These are phyloP conservation scores for Fusarium dlaminii DNA, from an alignment of 2,329 filamentous ascomycete species.

Conservation along the genomic window DNA sequence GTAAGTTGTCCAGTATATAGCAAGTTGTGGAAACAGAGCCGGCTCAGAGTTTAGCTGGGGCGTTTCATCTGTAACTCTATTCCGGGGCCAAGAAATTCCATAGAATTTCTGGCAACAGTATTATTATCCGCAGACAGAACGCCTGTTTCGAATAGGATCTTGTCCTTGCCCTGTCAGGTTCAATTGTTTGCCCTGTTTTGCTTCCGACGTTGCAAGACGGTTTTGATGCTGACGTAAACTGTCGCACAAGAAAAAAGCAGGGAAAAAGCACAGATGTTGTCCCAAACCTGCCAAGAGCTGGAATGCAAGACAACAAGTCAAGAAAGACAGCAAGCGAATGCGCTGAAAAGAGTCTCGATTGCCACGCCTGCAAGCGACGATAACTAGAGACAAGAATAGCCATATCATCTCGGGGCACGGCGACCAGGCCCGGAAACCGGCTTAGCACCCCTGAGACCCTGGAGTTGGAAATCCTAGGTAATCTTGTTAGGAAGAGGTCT, in stretches of 20 bases:
- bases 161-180: background rate
- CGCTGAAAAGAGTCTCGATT: constrained; percentile 9
- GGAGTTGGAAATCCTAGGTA: constrained; percentile 18
- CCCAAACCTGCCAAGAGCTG: constrained; percentile 13
- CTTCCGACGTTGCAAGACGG: background rate
- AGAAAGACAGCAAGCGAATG: background rate
- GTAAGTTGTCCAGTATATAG: background rate
- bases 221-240: constrained; percentile 4
- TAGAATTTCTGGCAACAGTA: background rate
- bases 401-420: constrained; percentile 25
- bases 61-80: constrained; percentile 27
- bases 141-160: background rate
- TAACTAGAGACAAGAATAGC: constrained; percentile 2
- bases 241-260: constrained; percentile 12
- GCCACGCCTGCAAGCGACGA: constrained; percentile 10
- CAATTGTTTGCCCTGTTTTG: constrained; percentile 1
- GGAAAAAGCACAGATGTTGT: background rate
- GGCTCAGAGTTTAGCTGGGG: constrained; percentile 25
- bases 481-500: constrained; percentile 22
- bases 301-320: constrained; percentile 11
- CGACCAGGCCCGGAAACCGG: constrained; percentile 20
- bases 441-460: constrained; percentile 20
- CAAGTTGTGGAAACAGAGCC: background rate
- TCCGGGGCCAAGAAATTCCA: background rate
- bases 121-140: background rate